A percentile compares a stretch with the other conserved stretches of the same genome.
Evolutionary conservation across 352 stramenopile species (phyloP).

Genomic region (Phytophthora citrophthora): DNA sequence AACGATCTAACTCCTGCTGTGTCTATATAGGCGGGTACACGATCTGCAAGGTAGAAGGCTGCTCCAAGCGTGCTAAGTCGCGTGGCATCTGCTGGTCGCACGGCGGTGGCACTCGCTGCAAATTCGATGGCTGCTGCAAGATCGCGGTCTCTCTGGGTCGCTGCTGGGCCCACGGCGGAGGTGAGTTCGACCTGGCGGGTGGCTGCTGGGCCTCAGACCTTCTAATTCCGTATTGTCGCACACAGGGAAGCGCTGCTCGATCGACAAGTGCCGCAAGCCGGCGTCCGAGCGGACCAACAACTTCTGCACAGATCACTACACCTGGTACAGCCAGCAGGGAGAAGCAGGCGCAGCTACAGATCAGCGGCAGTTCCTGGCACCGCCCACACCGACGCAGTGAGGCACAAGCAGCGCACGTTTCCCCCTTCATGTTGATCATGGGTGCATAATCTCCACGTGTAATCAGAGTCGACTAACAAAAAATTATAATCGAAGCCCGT

Average conservation of each 20-base stretch:
- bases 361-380: constrained; percentile 6
- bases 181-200: constrained; percentile 9
- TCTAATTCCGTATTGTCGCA: constrained; percentile 17
- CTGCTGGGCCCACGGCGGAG: constrained; percentile 64
- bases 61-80: constrained; percentile 75
- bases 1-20: not conserved
- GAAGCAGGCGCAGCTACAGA: not conserved
- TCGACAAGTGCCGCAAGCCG: constrained; percentile 53
- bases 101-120: constrained; percentile 74
- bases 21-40: constrained; percentile 45
- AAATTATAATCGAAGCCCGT: too few species aligned
- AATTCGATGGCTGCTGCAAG: constrained; percentile 54
- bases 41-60: constrained; percentile 56
- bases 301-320: constrained; percentile 53
- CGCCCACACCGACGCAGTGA: constrained; percentile 19
- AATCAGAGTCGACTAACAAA: too few species aligned
- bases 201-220: not conserved
- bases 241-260: constrained; percentile 46
- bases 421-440: constrained; percentile 6
- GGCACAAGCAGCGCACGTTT: not conserved
- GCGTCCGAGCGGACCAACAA: constrained; percentile 57
- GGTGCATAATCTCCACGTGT: too few species aligned
- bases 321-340: constrained; percentile 28
- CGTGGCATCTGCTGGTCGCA: constrained; percentile 87
- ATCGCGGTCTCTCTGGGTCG: constrained; percentile 59